A percentile compares a stretch with the other conserved stretches of the same genome.
These are phyloP conservation scores for Pichia paraexigua DNA, from an alignment of 805 yeast genomes.

Conservation along the genomic window DNA sequence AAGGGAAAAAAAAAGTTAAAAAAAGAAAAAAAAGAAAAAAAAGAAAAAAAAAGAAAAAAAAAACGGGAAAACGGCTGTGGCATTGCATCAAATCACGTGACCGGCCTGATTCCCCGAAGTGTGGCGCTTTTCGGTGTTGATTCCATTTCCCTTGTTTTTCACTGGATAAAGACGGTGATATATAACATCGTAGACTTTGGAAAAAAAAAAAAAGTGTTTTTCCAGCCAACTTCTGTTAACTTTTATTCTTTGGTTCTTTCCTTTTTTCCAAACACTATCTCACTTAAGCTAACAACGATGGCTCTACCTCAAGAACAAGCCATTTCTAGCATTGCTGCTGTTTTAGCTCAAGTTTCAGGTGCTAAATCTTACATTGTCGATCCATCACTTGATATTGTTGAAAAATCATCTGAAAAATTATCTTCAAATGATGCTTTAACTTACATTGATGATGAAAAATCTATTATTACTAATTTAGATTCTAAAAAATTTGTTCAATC, in stretches of 20 bases:
- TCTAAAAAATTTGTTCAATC: constrained; percentile 48
- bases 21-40: too few species aligned
- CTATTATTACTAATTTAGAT: constrained; percentile 32
- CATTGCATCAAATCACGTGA: neutral
- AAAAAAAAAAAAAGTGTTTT: too few species aligned
- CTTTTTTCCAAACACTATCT: neutral
- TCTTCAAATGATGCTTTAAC: constrained; percentile 47
- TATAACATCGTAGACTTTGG: too few species aligned
- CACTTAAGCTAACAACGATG: neutral
- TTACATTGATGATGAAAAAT: constrained; percentile 27
- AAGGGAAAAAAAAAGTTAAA: too few species aligned
- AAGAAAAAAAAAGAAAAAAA: too few species aligned
- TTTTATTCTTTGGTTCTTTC: neutral
- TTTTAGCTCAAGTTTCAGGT: constrained; percentile 4
- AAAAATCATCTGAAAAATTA: constrained; percentile 13
- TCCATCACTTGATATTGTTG: neutral
- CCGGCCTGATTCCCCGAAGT: neutral
- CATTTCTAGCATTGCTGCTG: constrained; percentile 1
- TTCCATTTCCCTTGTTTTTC: neutral
- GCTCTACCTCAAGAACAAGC: constrained; percentile 8
- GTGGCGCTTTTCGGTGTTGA: neutral
- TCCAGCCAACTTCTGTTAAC: neutral
- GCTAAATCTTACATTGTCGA: constrained; percentile 10
- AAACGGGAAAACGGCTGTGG: too few species aligned
- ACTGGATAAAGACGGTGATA: neutral